Evolutionary conservation across 1,284 basidiomycete genomes (phyloP).

Genomic region (Rhizoctonia solani): DNA sequence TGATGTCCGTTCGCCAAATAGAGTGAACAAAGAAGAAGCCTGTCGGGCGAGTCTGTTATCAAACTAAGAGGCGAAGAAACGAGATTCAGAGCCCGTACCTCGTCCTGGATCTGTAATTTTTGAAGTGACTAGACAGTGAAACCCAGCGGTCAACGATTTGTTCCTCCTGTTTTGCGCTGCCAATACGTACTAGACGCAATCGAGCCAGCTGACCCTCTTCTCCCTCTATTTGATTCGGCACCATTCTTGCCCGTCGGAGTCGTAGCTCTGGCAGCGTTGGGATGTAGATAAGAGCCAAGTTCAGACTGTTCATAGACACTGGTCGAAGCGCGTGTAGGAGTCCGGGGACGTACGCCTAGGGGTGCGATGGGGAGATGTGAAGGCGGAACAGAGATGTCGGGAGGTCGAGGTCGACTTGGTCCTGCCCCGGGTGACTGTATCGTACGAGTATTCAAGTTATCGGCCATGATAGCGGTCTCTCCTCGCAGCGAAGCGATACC

Average conservation of each 20-base stretch:
- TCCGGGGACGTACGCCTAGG: neutral
- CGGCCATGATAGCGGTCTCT: neutral
- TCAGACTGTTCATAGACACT: neutral
- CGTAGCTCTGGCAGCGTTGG: neutral
- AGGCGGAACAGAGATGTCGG: neutral
- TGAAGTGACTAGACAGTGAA: neutral
- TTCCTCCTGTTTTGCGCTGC: neutral
- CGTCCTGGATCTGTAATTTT: neutral
- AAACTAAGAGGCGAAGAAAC: too few species aligned
- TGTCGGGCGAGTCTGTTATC: neutral
- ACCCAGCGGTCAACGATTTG: neutral
- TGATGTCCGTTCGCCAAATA: conserved; percentile 19
- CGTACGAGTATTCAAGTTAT: neutral
- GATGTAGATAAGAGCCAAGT: neutral
- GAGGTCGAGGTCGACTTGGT: neutral
- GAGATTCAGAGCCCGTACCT: too few species aligned
- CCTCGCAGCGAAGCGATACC: too few species aligned
- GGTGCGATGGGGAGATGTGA: neutral
- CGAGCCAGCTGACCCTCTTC: neutral
- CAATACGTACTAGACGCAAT: neutral
- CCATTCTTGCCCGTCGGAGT: neutral
- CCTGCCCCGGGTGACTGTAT: neutral
- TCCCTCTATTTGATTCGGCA: neutral
- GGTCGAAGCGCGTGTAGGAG: neutral
- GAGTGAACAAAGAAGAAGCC: conserved; percentile 3